phyloP scores from a whole-genome alignment of 352 stramenopile species.

The Phytophthora constricta region DNA sequence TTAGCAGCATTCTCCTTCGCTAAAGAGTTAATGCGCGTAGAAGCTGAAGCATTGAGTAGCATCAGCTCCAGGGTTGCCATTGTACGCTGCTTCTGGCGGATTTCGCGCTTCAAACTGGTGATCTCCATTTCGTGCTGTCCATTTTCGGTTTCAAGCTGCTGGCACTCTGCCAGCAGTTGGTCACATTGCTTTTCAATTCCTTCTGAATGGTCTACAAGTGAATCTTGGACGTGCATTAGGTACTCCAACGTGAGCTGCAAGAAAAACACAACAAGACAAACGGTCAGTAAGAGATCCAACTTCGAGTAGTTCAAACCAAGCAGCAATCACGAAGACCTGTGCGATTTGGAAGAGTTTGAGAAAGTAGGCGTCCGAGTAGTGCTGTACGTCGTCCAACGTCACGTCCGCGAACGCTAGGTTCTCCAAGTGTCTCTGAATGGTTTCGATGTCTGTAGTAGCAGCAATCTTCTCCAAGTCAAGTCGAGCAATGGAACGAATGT shows the following conservation, averaged over 20 bases:
- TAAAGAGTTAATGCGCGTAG: slow-evolving; percentile 28
- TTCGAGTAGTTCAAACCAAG: no score
- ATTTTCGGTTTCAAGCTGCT: slow-evolving; percentile 71
- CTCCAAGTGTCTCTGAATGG: slow-evolving; percentile 78
- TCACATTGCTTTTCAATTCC: slow-evolving; percentile 76
- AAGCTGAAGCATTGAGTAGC: slow-evolving; percentile 65
- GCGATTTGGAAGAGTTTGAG: slow-evolving; percentile 89
- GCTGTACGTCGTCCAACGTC: slow-evolving; percentile 82
- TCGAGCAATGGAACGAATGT: slow-evolving; percentile 71
- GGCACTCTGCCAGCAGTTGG: slow-evolving; percentile 61
- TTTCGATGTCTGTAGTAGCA: slow-evolving; percentile 77
- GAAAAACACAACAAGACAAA: neutral
- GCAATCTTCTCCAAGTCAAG: slow-evolving; percentile 78
- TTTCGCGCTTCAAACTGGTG: slow-evolving; percentile 71
- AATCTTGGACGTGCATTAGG: slow-evolving; percentile 85
- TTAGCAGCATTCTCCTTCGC: slow-evolving; percentile 50
- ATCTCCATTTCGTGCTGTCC: slow-evolving; percentile 66
- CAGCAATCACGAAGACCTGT: no score
- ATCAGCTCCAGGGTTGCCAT: slow-evolving; percentile 85
- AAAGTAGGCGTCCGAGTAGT: slow-evolving; percentile 88
- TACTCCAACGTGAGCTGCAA: slow-evolving; percentile 84
- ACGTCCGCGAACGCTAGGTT: slow-evolving; percentile 86
- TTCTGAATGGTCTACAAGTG: slow-evolving; percentile 69
- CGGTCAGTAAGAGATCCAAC: neutral
- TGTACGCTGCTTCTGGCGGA: slow-evolving; percentile 81